A percentile compares a stretch with the other conserved stretches of the same genome.
phyloP scores from a whole-genome alignment of 1,284 basidiomycete genomes.

The Cerrena zonata region DNA sequence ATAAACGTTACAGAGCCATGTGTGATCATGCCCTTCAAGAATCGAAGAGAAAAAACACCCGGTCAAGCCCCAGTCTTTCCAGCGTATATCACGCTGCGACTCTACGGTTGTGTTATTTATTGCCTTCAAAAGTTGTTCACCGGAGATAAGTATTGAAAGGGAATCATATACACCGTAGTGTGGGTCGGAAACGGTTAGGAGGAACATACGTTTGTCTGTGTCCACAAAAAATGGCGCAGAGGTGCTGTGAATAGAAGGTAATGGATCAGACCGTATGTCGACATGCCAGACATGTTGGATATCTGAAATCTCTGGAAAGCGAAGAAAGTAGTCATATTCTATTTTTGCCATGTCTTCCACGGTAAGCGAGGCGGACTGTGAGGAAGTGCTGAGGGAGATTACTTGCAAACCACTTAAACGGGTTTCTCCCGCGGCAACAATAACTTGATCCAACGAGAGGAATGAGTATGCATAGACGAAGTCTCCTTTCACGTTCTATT shows the following conservation, averaged over 20 bases:
- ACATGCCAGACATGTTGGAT: no score
- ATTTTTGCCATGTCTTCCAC: no score
- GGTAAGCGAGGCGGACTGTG: no score
- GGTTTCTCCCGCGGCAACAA: no score
- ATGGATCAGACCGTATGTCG: no score
- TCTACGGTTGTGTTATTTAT: background rate
- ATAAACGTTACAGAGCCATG: constrained; percentile 58
- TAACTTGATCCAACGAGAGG: constrained; percentile 37
- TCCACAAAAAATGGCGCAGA: constrained; percentile 49
- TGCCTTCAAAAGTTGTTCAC: background rate
- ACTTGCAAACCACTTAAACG: no score
- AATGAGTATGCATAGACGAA: constrained; percentile 44
- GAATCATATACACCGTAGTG: background rate
- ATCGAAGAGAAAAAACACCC: constrained; percentile 44
- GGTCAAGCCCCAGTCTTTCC: constrained; percentile 49
- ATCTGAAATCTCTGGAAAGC: no score
- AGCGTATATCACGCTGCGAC: constrained; percentile 9
- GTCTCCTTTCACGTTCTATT: no score
- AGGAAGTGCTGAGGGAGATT: no score
- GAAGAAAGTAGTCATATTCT: no score
- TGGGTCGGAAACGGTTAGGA: constrained; percentile 39
- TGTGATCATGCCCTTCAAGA: constrained; percentile 34
- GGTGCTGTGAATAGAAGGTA: no score
- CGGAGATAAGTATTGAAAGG: background rate
- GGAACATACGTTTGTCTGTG: constrained; percentile 39